These are phyloP conservation scores for Telopea speciosissima DNA, from an alignment of 177 flowering plant species.

Conservation along the genomic window DNA sequence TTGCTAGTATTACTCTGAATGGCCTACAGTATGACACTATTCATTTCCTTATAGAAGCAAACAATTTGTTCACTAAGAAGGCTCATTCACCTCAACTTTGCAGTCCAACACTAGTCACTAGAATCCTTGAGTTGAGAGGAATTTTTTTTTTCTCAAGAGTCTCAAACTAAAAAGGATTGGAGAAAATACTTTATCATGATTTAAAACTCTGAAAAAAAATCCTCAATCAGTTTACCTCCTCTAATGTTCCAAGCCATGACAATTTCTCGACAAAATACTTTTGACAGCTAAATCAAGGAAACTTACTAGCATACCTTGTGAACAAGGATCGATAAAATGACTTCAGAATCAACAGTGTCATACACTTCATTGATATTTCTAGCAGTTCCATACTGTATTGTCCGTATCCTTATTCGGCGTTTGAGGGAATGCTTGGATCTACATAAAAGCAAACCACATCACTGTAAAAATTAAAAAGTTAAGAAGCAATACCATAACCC, in stretches of 20 bases:
- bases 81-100: background rate
- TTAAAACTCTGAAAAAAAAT: background rate
- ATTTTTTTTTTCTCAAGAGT: too few species aligned
- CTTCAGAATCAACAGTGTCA: constrained; percentile 92
- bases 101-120: background rate
- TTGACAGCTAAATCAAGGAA: background rate
- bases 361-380: constrained; percentile 68
- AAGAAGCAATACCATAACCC: background rate
- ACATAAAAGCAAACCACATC: constrained; percentile 17
- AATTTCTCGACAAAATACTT: background rate
- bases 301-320: constrained; percentile 57
- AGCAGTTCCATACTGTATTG: constrained; percentile 69
- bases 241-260: too few species aligned
- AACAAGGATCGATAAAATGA: constrained; percentile 80
- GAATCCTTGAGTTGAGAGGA: background rate
- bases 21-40: too few species aligned
- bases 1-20: too few species aligned
- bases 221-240: background rate
- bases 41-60: background rate
- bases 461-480: background rate
- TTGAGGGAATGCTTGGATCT: constrained; percentile 60
- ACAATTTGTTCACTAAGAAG: background rate
- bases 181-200: background rate
- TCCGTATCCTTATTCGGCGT: constrained; percentile 80
- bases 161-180: background rate